Conservation (phyloP, 495 filamentous ascomycete species). For the Neurospora sp. region DNA sequence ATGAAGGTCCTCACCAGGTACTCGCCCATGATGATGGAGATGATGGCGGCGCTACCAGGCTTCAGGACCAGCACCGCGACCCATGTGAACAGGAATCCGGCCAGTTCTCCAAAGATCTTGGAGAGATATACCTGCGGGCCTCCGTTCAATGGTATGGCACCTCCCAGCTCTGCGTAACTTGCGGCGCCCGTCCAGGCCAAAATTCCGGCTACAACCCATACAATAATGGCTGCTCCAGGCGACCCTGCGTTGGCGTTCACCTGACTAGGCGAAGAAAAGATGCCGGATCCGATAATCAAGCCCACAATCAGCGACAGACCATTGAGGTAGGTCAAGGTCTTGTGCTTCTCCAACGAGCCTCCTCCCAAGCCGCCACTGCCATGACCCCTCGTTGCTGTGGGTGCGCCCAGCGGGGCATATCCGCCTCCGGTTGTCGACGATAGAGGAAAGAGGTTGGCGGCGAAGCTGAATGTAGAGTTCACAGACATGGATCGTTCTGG, state of each 20-base stretch:
- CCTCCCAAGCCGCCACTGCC: constrained; percentile 33
- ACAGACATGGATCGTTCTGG: constrained; percentile 72
- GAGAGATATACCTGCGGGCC: constrained; percentile 86
- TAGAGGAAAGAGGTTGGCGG: constrained; percentile 80
- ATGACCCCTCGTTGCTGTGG: constrained; percentile 43
- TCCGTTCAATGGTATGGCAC: constrained; percentile 91
- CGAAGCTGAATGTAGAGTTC: constrained; percentile 89
- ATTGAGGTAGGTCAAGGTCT: constrained; percentile 89
- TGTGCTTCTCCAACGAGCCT: constrained; percentile 80
- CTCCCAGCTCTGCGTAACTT: constrained; percentile 91
- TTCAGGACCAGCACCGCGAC: constrained; percentile 89
- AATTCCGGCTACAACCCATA: constrained; percentile 83
- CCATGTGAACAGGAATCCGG: constrained; percentile 93
- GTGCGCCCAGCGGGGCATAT: constrained; percentile 73
- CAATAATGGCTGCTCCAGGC: constrained; percentile 77
- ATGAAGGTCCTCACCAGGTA: constrained; percentile 82
- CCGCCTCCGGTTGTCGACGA: constrained; percentile 64
- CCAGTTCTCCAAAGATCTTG: constrained; percentile 90
- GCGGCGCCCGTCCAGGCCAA: constrained; percentile 95
- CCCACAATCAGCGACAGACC: constrained; percentile 84
- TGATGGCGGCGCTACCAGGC: constrained; percentile 86
- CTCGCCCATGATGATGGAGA: constrained; percentile 95
- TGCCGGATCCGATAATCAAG: constrained; percentile 92
- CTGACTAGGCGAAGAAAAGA: constrained; percentile 90
- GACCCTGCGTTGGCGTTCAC: constrained; percentile 90